Evolutionary conservation across 345 rosid genomes (phyloP).

Genomic region (Pelargonium nanum): DNA sequence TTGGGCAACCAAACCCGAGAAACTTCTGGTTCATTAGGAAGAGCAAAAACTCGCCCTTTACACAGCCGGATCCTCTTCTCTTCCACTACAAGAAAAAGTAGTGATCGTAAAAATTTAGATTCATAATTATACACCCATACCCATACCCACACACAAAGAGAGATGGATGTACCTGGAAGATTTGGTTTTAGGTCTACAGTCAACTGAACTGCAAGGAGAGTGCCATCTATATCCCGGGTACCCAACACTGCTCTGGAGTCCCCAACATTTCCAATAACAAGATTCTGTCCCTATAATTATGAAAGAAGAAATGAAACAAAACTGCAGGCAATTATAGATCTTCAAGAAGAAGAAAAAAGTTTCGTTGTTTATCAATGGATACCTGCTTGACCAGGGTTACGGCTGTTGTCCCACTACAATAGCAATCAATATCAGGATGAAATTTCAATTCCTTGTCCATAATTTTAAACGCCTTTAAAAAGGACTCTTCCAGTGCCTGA

Average conservation of each 20-base stretch:
- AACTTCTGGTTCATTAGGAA: constrained; percentile 5
- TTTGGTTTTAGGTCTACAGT: not conserved
- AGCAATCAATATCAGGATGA: constrained; percentile 12
- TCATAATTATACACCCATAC: not conserved
- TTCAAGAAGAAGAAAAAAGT: not conserved
- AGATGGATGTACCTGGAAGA: not conserved
- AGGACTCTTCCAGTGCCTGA: not conserved
- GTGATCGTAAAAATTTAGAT: not conserved
- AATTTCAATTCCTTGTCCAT: constrained; percentile 10
- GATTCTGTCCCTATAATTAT: not conserved
- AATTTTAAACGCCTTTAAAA: not conserved
- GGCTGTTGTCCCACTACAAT: constrained; percentile 10
- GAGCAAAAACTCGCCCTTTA: constrained; percentile 11
- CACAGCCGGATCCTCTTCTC: constrained; percentile 10
- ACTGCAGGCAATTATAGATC: not conserved
- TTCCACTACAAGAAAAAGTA: constrained; percentile 3
- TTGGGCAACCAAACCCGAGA: constrained; percentile 13
- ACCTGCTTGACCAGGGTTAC: constrained; percentile 11
- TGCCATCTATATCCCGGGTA: not conserved
- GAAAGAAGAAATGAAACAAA: not conserved
- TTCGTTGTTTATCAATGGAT: not conserved
- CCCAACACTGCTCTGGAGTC: not conserved
- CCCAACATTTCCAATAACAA: not conserved
- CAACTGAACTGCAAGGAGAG: not conserved
- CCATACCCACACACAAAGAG: not conserved